Evolutionary conservation across 1,139 yeast genomes (phyloP).

Genomic region (Saccharomyces hybrid): DNA sequence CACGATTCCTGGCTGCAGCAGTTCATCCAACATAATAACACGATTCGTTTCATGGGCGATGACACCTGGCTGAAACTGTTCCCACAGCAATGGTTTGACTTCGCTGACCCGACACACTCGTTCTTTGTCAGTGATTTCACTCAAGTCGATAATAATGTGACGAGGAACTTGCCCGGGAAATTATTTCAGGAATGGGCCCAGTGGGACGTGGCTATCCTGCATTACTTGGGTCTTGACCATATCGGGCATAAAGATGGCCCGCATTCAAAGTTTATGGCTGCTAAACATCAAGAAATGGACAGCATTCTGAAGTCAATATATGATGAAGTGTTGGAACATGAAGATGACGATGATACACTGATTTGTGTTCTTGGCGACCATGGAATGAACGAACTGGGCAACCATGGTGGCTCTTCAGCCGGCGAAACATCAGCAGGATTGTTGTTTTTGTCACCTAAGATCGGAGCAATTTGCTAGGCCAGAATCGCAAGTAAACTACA

Average conservation of each 20-base stretch:
- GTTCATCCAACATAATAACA: constrained; percentile 36
- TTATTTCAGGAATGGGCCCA: constrained; percentile 30
- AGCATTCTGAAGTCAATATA: constrained; percentile 48
- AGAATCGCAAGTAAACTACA: constrained; percentile 26
- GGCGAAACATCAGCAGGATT: constrained; percentile 90
- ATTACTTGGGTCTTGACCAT: constrained; percentile 89
- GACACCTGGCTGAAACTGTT: constrained; percentile 95
- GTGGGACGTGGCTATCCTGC: constrained; percentile 86
- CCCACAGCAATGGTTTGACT: constrained; percentile 50
- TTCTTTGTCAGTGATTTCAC: constrained; percentile 92
- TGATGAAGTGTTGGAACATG: constrained; percentile 22
- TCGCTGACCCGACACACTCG: constrained; percentile 81
- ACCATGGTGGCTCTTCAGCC: constrained; percentile 89
- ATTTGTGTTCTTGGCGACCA: constrained; percentile 86
- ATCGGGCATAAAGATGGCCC: constrained; percentile 98
- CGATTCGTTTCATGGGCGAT: constrained; percentile 85
- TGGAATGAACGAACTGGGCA: constrained; percentile 84
- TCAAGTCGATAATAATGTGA: constrained; percentile 88
- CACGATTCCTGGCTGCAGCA: constrained; percentile 89
- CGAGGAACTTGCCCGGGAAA: constrained; percentile 55
- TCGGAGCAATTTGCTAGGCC: constrained; percentile 31
- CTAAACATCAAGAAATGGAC: constrained; percentile 84
- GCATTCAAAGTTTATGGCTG: constrained; percentile 64
- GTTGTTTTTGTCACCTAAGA: constrained; percentile 56
- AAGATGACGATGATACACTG: constrained; percentile 49